Percentiles rank a stretch among this genome's conserved stretches.
Evolutionary conservation across 208 protist genomes (phyloP).

Genomic region (Acanthamoeba healyi): DNA sequence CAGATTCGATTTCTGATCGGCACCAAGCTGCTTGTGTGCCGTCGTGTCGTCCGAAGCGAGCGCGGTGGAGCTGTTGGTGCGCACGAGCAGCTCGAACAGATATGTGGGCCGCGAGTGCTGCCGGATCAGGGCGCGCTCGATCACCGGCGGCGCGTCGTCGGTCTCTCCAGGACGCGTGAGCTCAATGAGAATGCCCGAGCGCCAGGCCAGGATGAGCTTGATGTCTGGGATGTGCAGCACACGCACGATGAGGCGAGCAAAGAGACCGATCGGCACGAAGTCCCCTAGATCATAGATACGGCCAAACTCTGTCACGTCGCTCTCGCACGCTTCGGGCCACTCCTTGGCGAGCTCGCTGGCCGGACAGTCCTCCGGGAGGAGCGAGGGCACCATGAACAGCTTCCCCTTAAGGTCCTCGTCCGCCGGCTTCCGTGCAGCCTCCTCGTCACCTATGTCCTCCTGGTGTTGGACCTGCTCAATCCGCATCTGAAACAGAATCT

Average conservation of each 20-base stretch:
- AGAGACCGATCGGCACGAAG: conserved; percentile 55
- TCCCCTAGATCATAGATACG: conserved; percentile 43
- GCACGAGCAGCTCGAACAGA: conserved; percentile 20
- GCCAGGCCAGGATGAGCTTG: conserved; percentile 41
- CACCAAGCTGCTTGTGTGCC: neutral
- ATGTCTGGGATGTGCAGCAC: conserved; percentile 9
- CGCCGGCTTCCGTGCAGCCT: neutral
- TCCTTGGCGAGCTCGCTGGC: neutral
- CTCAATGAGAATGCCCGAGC: conserved; percentile 40
- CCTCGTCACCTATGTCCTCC: neutral
- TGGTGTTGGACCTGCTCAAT: neutral
- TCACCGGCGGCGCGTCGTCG: neutral
- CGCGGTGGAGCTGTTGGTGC: neutral
- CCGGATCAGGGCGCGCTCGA: conserved; percentile 16
- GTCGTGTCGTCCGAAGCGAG: neutral
- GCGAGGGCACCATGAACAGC: conserved; percentile 49
- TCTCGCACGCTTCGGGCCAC: neutral
- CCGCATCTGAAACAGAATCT: conserved; percentile 34
- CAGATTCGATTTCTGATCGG: neutral
- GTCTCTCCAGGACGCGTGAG: neutral
- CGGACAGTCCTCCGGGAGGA: conserved; percentile 14
- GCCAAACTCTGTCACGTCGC: conserved; percentile 16
- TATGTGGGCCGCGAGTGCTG: neutral
- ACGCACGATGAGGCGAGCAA: conserved; percentile 59
- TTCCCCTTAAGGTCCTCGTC: neutral